Conservation (phyloP, 352 stramenopile species). For the Globisporangium polare region DNA sequence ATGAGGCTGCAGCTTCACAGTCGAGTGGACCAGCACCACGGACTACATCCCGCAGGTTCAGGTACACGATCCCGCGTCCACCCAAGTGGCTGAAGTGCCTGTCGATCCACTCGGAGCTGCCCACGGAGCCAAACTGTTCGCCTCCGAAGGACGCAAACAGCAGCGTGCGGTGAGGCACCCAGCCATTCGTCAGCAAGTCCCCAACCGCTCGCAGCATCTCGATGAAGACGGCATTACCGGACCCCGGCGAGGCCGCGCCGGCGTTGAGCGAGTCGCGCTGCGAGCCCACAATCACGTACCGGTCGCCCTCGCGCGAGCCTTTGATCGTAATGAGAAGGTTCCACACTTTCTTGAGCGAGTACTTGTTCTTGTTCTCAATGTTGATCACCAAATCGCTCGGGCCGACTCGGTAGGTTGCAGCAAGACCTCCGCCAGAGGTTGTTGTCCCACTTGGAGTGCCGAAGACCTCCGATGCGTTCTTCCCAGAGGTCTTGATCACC, state of each 20-base stretch:
- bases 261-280: conserved; percentile 66
- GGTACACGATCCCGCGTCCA: conserved; percentile 62
- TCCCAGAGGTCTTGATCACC: conserved; percentile 11
- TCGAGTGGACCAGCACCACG: conserved; percentile 54
- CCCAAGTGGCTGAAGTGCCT: conserved; percentile 61
- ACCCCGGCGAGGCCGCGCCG: conserved; percentile 57
- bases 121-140: conserved; percentile 75
- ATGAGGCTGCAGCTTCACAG: conserved; percentile 62
- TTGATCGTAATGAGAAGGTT: conserved; percentile 76
- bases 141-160: conserved; percentile 74
- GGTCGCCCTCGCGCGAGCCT: conserved; percentile 67
- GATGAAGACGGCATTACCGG: conserved; percentile 76
- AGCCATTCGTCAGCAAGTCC: conserved; percentile 58
- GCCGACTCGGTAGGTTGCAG: conserved; percentile 30
- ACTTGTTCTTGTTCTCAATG: conserved; percentile 69
- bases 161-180: conserved; percentile 74
- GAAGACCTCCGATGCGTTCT: conserved; percentile 48
- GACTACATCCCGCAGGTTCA: conserved; percentile 74
- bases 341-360: conserved; percentile 65
- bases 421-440: conserved; percentile 26
- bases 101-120: conserved; percentile 83
- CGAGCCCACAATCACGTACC: conserved; percentile 72
- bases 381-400: conserved; percentile 24
- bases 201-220: conserved; percentile 62
- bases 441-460: conserved; percentile 20